Percentiles rank a stretch among this genome's conserved stretches.
Conservation (phyloP, 106 monocot species). For the Dioscorea zingiberensis region DNA sequence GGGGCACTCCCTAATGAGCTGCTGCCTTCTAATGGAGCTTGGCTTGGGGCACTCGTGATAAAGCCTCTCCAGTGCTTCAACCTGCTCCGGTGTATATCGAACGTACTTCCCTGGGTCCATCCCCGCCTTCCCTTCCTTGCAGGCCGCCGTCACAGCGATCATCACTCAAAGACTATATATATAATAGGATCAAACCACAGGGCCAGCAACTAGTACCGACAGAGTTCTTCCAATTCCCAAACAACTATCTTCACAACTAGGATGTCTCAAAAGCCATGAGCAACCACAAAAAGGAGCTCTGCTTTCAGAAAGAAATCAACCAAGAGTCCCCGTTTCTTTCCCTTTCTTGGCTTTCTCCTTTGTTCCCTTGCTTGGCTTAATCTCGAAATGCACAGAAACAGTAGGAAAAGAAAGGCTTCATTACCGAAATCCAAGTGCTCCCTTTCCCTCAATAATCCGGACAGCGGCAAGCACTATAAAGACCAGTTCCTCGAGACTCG, state of each 20-base stretch:
- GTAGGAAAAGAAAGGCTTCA: not conserved
- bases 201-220: no score
- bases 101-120: slow-evolving; percentile 63
- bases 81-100: slow-evolving; percentile 70
- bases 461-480: slow-evolving; percentile 10
- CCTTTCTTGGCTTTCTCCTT: not conserved
- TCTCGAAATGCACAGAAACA: not conserved
- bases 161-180: slow-evolving; percentile 3
- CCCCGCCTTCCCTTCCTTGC: slow-evolving; percentile 38
- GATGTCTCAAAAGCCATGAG: not conserved
- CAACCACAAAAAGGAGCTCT: not conserved
- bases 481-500: not conserved
- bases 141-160: slow-evolving; percentile 33
- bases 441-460: slow-evolving; percentile 4
- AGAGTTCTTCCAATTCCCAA: not conserved
- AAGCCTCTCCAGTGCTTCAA: slow-evolving; percentile 63
- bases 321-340: not conserved
- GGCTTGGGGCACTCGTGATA: slow-evolving; percentile 78
- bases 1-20: slow-evolving; percentile 61
- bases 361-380: not conserved
- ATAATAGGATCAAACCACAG: no score
- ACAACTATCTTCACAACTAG: not conserved
- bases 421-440: not conserved
- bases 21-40: slow-evolving; percentile 61
- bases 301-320: not conserved